Evolutionary conservation across 2,329 filamentous ascomycete genomes (phyloP), one percentile per base, ranked within the genome.

Genomic region (Sarocladium kiliense): DNA sequence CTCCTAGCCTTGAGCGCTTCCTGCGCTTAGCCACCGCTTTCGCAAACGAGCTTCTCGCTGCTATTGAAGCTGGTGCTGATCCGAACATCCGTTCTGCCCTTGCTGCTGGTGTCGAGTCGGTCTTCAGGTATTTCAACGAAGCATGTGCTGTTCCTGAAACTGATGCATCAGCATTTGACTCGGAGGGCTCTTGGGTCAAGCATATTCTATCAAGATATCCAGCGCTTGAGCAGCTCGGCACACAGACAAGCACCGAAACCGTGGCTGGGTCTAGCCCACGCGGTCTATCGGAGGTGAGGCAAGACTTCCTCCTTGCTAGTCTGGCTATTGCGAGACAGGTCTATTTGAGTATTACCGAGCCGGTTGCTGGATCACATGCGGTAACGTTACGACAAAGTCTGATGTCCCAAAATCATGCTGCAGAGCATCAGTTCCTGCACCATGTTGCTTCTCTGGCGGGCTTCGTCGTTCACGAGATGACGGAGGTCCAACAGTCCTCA

Each of bases 341-440:
- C 2, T 79, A 78, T 58, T 68, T 69, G 7, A 67, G 69, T 18
- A 69, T 71, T 3, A 75, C 72, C 1, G 68, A 66, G 36, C 53
- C 59, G 6, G 59, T 67, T 23, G 59, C 41, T 11, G 47, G 30
- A 10, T 36, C 47, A 51, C 7, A 9, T 11, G 57, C 21, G 60
- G 60, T 2, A 64, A 59, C 57, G 11, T 60, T 74, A 11, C 70
- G 68, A 23, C 62, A 65, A 12, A 67, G 69, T 42, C 69, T 74
- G 36, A 50, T 55, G 12, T 63, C 58, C 1, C 54, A 57, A 2
- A 65, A 69, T 11, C 59, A 56, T 9, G 57, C 62, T 7, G 61
- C 66, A 9, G 67, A 68, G 30, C 62, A 66, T 9, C 65, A 68
- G 5, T 75, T 73, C 49, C 64, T 75, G 21, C 62, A 71, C 34